phyloP scores from a whole-genome alignment of 768 basidiomycete species.

The Chiua virens region DNA sequence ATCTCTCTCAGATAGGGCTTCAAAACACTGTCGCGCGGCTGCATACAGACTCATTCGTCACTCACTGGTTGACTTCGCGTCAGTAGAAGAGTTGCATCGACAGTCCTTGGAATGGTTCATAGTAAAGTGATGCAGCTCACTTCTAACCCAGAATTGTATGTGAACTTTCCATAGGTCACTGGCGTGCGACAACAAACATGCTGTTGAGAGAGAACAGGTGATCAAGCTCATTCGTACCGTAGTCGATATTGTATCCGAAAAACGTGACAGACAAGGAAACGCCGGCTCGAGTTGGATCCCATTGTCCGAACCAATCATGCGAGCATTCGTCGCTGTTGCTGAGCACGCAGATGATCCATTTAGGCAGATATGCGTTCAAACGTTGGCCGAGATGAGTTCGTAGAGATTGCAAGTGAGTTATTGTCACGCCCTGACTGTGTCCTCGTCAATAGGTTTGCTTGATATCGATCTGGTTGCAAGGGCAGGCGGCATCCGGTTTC shows the following conservation, averaged over 20 bases:
- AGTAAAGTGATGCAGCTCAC: slow-evolving; percentile 61
- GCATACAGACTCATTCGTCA: slow-evolving; percentile 86
- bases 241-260: slow-evolving; percentile 71
- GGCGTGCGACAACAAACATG: slow-evolving; percentile 79
- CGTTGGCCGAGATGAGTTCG: slow-evolving; percentile 86
- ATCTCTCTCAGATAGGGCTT: slow-evolving; percentile 70
- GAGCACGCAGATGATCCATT: slow-evolving; percentile 93
- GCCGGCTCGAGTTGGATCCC: slow-evolving; percentile 49
- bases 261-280: slow-evolving; percentile 41
- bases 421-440: slow-evolving; percentile 9
- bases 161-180: slow-evolving; percentile 58
- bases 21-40: slow-evolving; percentile 73
- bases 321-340: slow-evolving; percentile 89
- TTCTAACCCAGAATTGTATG: background rate
- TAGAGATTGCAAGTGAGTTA: slow-evolving; percentile 8
- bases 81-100: slow-evolving; percentile 61
- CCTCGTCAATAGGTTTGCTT: slow-evolving; percentile 62
- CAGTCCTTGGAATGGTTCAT: slow-evolving; percentile 86
- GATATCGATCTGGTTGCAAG: slow-evolving; percentile 81
- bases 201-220: slow-evolving; percentile 87
- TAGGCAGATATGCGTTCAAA: slow-evolving; percentile 77
- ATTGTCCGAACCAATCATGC: slow-evolving; percentile 74
- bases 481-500: slow-evolving; percentile 81
- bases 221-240: slow-evolving; percentile 86
- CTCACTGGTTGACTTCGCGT: slow-evolving; percentile 68